Percentiles rank a stretch among this genome's conserved stretches.
Evolutionary conservation across 78 protist genomes (phyloP).

Genomic region (Salpingoeca rosetta): DNA sequence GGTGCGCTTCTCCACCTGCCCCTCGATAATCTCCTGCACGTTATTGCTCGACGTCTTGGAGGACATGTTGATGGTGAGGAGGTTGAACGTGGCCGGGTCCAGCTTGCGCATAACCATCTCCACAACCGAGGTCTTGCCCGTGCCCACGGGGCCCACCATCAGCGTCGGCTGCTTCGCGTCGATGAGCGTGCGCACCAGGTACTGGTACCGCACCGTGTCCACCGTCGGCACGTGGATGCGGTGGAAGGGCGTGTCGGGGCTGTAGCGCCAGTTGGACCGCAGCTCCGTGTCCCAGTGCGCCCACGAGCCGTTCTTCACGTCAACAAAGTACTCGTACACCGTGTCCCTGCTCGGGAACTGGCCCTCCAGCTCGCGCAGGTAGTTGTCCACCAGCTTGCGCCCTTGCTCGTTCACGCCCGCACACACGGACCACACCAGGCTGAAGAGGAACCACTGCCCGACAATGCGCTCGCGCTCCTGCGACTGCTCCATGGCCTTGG

Average conservation of each 20-base stretch:
- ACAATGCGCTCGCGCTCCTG: slow-evolving; percentile 24
- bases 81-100: not conserved
- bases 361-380: slow-evolving; percentile 57
- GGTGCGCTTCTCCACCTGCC: slow-evolving; percentile 51
- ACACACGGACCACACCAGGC: slow-evolving; percentile 66
- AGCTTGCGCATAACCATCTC: not conserved
- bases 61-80: slow-evolving; percentile 52
- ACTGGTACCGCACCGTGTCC: slow-evolving; percentile 59
- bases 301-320: slow-evolving; percentile 38
- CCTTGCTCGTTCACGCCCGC: slow-evolving; percentile 33
- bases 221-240: slow-evolving; percentile 72
- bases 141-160: slow-evolving; percentile 65
- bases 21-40: slow-evolving; percentile 59
- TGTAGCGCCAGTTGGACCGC: slow-evolving; percentile 9
- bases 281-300: slow-evolving; percentile 43
- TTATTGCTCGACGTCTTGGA: slow-evolving; percentile 48
- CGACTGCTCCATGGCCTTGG: not conserved
- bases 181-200: slow-evolving; percentile 24
- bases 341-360: slow-evolving; percentile 50
- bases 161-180: slow-evolving; percentile 6
- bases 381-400: slow-evolving; percentile 50
- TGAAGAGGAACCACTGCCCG: slow-evolving; percentile 50
- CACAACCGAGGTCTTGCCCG: slow-evolving; percentile 64
- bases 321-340: slow-evolving; percentile 65
- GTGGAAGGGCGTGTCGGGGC: slow-evolving; percentile 44